These are phyloP conservation scores for Cystobasidium pallidum DNA, from an alignment of 1,284 basidiomycete genomes.

Conservation along the genomic window DNA sequence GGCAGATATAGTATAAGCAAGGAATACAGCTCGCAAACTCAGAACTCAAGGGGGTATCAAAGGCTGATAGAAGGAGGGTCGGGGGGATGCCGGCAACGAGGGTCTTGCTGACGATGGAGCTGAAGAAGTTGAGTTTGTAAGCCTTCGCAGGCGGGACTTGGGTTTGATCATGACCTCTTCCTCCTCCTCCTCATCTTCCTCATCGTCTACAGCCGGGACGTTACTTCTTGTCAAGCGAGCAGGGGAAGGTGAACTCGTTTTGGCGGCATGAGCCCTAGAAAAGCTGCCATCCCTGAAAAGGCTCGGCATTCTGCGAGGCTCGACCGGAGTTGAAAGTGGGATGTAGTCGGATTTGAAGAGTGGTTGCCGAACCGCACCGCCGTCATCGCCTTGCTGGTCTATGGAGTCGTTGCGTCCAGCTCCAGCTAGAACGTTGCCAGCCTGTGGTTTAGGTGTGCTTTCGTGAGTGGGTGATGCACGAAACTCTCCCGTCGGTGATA, in stretches of 20 bases:
- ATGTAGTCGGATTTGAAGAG: constrained; percentile 23
- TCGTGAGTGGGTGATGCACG: not conserved
- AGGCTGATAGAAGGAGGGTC: constrained; percentile 1
- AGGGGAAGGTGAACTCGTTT: constrained; percentile 25
- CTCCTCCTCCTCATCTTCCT: constrained; percentile 38
- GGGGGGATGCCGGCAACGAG: constrained; percentile 22
- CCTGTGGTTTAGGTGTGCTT: not conserved
- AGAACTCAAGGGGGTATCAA: constrained; percentile 1
- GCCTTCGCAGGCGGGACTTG: constrained; percentile 23
- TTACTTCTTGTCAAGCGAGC: constrained; percentile 25
- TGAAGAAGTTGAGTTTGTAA: constrained; percentile 25
- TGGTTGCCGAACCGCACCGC: not conserved
- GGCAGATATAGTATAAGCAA: constrained; percentile 1
- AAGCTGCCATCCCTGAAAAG: constrained; percentile 40
- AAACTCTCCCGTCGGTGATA: not conserved
- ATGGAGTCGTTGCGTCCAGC: not conserved
- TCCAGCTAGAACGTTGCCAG: not conserved
- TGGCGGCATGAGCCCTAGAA: not conserved
- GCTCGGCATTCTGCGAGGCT: constrained; percentile 1
- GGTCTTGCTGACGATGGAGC: constrained; percentile 9
- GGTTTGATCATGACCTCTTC: constrained; percentile 42
- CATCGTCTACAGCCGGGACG: constrained; percentile 39
- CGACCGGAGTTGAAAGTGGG: constrained; percentile 3
- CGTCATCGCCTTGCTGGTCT: not conserved
- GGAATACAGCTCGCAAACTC: not conserved